Evolutionary conservation across 2,329 filamentous ascomycete genomes (phyloP).

Genomic region (Aspergillus aculeatinus): DNA sequence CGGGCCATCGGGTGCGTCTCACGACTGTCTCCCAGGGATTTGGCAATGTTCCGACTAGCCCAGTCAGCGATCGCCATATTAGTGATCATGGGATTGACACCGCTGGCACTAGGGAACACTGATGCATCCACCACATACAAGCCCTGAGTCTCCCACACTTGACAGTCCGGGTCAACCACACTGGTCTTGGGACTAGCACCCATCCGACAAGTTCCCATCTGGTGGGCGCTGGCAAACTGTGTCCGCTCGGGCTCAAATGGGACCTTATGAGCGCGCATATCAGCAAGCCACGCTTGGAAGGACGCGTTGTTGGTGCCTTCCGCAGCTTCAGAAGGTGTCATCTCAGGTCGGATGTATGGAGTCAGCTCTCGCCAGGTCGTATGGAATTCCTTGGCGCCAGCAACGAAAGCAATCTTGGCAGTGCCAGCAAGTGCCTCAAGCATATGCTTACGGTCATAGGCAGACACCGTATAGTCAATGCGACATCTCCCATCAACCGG

Average conservation of each 20-base stretch:
- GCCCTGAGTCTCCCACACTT: constrained; percentile 48
- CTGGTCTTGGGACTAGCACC: constrained; percentile 40
- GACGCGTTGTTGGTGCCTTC: constrained; percentile 54
- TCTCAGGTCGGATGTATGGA: constrained; percentile 58
- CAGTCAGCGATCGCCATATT: constrained; percentile 53
- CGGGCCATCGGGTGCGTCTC: constrained; percentile 23
- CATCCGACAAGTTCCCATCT: constrained; percentile 55
- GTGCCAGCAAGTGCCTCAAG: constrained; percentile 70
- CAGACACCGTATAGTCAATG: constrained; percentile 69
- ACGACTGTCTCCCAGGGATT: constrained; percentile 24
- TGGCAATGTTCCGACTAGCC: constrained; percentile 43
- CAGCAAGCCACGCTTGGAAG: constrained; percentile 57
- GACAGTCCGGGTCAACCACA: constrained; percentile 47
- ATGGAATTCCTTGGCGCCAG: constrained; percentile 78
- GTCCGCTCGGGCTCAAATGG: constrained; percentile 49
- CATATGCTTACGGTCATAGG: constrained; percentile 69
- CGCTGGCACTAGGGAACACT: constrained; percentile 52
- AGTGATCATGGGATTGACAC: constrained; percentile 54
- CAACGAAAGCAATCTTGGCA: constrained; percentile 74
- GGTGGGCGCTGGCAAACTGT: constrained; percentile 49
- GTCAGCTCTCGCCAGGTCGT: constrained; percentile 61
- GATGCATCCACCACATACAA: constrained; percentile 52
- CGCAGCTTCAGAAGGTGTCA: constrained; percentile 24
- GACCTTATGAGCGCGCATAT: constrained; percentile 44
- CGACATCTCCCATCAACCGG: constrained; percentile 62